Evolutionary conservation across 371 early-diverging fungal genomes (phyloP), one percentile per base, ranked within the genome.

Genomic region (Apophysomyces sp.): DNA sequence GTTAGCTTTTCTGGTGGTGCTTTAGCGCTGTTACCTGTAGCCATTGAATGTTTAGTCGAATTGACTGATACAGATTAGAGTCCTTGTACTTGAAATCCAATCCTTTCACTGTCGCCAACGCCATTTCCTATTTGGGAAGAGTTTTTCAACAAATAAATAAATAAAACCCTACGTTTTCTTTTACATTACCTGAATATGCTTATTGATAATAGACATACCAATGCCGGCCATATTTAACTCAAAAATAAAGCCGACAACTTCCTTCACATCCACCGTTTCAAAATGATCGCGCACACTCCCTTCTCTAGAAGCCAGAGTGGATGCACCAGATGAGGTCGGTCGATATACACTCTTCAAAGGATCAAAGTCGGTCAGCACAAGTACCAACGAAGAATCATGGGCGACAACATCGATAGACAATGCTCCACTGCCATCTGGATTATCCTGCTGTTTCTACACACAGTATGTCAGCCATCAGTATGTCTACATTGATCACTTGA

Each of bases 351-450:
- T 87, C 55, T 84, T 81, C 18, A 77, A 73, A 21, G 77, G 85
- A 31, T 86, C 78, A 58, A 90, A 96, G 34, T 90, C 86, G 3
- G 89, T 83, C 12, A 98, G 74, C 0, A 82, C 73, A 13, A 98
- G 73, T 15, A 95, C 91, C 16, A 94, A 84, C 0, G 89, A 89
- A 0, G 94, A 86, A 0, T 95, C 95, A 36, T 90, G 90, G 1
- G 96, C 96, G 16, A 84, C 71, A 13, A 98, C 87, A 63, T 96
- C 93, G 37, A 98, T 90, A 1, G 93, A 78, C 58, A 95, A 69
- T 56, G 91, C 83, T 6, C 77, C 63, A 24, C 49, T 61, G 4
- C 66, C 65, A 9, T 27, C 36, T 13, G 55, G 18, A 1, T 53
- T 53, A 21, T 66, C 60, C 4, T 67, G 51, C 1, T 63, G 68